Evolutionary conservation across 176 grass and related monocot species (phyloP).

Genomic region (Avena eriantha): DNA sequence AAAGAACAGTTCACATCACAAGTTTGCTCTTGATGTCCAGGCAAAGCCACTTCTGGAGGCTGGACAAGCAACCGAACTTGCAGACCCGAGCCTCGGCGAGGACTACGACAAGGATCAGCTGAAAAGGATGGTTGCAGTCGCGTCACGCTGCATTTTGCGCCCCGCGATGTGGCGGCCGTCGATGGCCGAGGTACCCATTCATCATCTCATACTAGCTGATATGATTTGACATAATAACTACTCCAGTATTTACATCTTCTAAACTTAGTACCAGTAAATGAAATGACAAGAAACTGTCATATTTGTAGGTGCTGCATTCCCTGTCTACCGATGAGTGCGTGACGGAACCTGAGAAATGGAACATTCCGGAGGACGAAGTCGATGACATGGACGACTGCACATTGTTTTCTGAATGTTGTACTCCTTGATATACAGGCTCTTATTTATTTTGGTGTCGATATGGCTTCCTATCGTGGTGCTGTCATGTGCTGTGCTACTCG

Average conservation of each 20-base stretch:
- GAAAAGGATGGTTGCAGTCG: constrained; percentile 62
- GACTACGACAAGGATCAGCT: constrained; percentile 79
- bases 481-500: neutral
- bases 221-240: neutral
- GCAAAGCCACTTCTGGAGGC: constrained; percentile 87
- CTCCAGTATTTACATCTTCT: neutral
- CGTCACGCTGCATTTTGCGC: constrained; percentile 75
- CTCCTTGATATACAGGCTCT: constrained; percentile 14
- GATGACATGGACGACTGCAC: constrained; percentile 75
- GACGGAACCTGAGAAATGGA: constrained; percentile 76
- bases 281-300: neutral
- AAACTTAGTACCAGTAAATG: neutral
- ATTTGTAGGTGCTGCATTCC: constrained; percentile 69
- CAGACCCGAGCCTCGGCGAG: constrained; percentile 62
- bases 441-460: constrained; percentile 32
- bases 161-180: constrained; percentile 86
- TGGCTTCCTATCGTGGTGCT: constrained; percentile 36
- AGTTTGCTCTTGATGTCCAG: constrained; percentile 39
- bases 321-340: constrained; percentile 62
- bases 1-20: neutral
- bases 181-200: constrained; percentile 66
- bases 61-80: constrained; percentile 72
- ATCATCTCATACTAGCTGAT: neutral
- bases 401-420: constrained; percentile 59
- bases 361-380: constrained; percentile 71